Evolutionary conservation across 2,329 filamentous ascomycete species (phyloP), one percentile per base, ranked within the genome.

Genomic region (Cladophialophora psammophila): DNA sequence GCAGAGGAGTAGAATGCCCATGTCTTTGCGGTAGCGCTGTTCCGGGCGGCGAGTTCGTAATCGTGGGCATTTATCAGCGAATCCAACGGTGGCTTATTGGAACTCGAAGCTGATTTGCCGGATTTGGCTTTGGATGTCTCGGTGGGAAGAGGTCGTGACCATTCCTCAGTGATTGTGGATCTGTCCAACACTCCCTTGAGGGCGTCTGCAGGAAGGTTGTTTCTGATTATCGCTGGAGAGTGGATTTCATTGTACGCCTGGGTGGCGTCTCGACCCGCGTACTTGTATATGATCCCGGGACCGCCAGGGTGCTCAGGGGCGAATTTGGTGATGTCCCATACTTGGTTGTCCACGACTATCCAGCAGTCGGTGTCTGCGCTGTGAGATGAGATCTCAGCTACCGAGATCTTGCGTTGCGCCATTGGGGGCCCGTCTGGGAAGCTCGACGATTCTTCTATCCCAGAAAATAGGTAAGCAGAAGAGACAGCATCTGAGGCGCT

Each of bases 1-100:
- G 88, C 89, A 8, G 87, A 89, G 20, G 87, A 89, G 74, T 88
- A 86, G 73, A 90, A 91, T 0, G 88, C 89, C 87, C 87, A 90
- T n/a, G 88, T 86, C 73, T 91, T 91, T 26, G 84, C 82, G 8
- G 82, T 82, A 56, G 89, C 81, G 5, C 83, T 84, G 32, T 80
- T 79, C 15, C 83, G 81, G 3, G 88, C 88, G 0, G 84, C 86
- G 10, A 78, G 66, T 60, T 87, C 83, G 73, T 90, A 90, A 77
- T 91, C 88, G 68, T 88, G 80, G 6, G 84, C 79, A 71, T 82
- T 88, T 73, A 89, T 85, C 31, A 89, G 74, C 10, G 80, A 83
- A n/a, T 83, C 77, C 12, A 88, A 78, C 2, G 84, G 82, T 2
- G 84, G 84, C 64, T 83, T 85, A 69, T 69, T 61, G 32, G 61